These are phyloP conservation scores for Pyrenophora tritici-repentis DNA, from an alignment of 2,329 filamentous ascomycete species.

Conservation along the genomic window DNA sequence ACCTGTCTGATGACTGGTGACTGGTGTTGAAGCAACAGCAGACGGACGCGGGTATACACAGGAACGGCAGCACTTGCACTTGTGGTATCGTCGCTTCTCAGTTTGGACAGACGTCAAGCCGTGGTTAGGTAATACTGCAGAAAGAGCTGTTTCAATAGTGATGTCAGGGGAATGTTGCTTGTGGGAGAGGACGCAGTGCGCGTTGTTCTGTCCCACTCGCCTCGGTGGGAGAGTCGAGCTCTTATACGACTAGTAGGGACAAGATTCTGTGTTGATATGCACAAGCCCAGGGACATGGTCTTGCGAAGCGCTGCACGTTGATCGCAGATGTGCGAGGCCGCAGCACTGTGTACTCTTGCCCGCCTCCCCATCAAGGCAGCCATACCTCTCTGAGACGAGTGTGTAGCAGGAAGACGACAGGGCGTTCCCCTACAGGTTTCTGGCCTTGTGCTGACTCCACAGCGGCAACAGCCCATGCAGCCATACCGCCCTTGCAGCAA, in stretches of 20 bases:
- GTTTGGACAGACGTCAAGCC: not conserved
- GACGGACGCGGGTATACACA: slow-evolving; percentile 21
- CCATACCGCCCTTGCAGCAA: slow-evolving; percentile 38
- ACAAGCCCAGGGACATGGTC: slow-evolving; percentile 32
- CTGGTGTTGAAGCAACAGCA: slow-evolving; percentile 15
- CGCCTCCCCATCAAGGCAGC: slow-evolving; percentile 30
- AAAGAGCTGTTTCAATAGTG: slow-evolving; percentile 44
- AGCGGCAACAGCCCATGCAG: slow-evolving; percentile 27
- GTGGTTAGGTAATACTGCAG: slow-evolving; percentile 33
- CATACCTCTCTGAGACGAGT: slow-evolving; percentile 36
- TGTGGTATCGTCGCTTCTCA: not conserved
- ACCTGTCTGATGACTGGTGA: slow-evolving; percentile 23
- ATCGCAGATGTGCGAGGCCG: slow-evolving; percentile 34
- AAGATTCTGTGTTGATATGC: slow-evolving; percentile 26
- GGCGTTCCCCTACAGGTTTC: slow-evolving; percentile 28
- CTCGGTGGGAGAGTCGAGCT: slow-evolving; percentile 36
- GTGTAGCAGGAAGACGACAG: slow-evolving; percentile 34
- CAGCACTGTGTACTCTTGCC: slow-evolving; percentile 39
- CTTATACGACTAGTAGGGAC: slow-evolving; percentile 31
- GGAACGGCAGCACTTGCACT: slow-evolving; percentile 6
- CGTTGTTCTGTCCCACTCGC: slow-evolving; percentile 27
- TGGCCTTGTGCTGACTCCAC: slow-evolving; percentile 21
- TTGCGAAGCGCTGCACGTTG: slow-evolving; percentile 27
- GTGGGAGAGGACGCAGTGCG: slow-evolving; percentile 30
- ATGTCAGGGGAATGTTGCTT: slow-evolving; percentile 31